Conservation (phyloP, 225 moss, liverwort and hornwort species). For the Ulota crispa region DNA sequence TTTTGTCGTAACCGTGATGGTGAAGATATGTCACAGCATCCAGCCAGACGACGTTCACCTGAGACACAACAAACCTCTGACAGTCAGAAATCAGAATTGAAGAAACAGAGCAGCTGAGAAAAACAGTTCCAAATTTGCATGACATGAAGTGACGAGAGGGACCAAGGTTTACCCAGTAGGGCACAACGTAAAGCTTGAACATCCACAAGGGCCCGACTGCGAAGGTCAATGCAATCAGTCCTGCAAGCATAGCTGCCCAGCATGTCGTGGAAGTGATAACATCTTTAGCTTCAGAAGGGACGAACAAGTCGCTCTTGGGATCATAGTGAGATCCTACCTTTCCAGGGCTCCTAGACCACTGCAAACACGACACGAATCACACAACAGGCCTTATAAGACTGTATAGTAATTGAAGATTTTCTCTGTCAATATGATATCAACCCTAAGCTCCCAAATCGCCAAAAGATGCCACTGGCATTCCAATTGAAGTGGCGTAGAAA, state of each 20-base stretch:
- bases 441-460: neutral
- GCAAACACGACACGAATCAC: conserved; percentile 9
- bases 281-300: conserved; percentile 68
- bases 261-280: conserved; percentile 75
- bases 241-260: conserved; percentile 67
- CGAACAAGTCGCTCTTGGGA: conserved; percentile 76
- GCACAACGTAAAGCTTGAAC: conserved; percentile 77
- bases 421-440: neutral
- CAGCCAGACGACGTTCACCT: conserved; percentile 82
- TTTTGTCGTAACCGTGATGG: conserved; percentile 93
- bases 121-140: neutral
- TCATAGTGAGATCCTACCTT: conserved; percentile 81
- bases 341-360: conserved; percentile 73
- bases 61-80: conserved; percentile 4
- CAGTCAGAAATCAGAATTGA: neutral
- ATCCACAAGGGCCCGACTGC: conserved; percentile 83
- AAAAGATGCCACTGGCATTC: neutral
- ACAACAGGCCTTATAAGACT: neutral
- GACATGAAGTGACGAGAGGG: neutral
- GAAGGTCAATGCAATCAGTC: conserved; percentile 58
- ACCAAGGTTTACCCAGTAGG: conserved; percentile 56
- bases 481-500: neutral
- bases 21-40: conserved; percentile 88
- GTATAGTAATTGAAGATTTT: neutral
- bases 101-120: neutral